Conservation (phyloP, 257 asterid genomes). For the Solanum peruvianum region DNA sequence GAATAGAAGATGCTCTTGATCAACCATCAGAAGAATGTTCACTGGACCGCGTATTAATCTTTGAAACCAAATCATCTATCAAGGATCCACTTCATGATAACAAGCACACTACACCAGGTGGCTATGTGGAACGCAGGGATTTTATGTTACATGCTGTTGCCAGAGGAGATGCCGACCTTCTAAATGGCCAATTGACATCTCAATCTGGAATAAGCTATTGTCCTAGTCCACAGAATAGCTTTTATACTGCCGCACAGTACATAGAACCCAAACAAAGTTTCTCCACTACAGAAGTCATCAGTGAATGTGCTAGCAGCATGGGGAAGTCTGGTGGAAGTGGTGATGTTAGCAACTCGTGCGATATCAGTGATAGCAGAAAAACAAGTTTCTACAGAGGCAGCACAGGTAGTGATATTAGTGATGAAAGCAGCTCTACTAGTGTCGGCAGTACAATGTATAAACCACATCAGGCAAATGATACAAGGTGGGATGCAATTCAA, state of each 20-base stretch:
- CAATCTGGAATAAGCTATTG: constrained; percentile 15
- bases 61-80: constrained; percentile 1
- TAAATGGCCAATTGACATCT: constrained; percentile 19
- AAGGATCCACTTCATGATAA: constrained; percentile 19
- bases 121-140: constrained; percentile 17
- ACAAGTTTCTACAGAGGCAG: constrained; percentile 39
- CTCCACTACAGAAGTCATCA: constrained; percentile 30
- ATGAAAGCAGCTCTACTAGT: constrained; percentile 54
- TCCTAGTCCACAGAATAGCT: constrained; percentile 34
- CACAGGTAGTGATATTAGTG: constrained; percentile 46
- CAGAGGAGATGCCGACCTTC: constrained; percentile 12
- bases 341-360: constrained; percentile 32
- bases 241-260: constrained; percentile 25
- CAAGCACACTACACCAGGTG: constrained; percentile 17
- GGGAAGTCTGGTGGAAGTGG: constrained; percentile 42
- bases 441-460: constrained; percentile 32
- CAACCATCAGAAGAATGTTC: constrained; percentile 12
- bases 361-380: constrained; percentile 41
- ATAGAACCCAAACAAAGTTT: constrained; percentile 39
- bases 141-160: constrained; percentile 4
- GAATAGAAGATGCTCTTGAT: constrained; percentile 6
- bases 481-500: constrained; percentile 56
- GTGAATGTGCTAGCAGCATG: constrained; percentile 28
- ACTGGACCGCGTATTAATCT: background rate
- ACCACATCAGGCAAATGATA: constrained; percentile 56